Conservation (phyloP, 2,329 filamentous ascomycete species). For the Cladosporium oxysporum region DNA sequence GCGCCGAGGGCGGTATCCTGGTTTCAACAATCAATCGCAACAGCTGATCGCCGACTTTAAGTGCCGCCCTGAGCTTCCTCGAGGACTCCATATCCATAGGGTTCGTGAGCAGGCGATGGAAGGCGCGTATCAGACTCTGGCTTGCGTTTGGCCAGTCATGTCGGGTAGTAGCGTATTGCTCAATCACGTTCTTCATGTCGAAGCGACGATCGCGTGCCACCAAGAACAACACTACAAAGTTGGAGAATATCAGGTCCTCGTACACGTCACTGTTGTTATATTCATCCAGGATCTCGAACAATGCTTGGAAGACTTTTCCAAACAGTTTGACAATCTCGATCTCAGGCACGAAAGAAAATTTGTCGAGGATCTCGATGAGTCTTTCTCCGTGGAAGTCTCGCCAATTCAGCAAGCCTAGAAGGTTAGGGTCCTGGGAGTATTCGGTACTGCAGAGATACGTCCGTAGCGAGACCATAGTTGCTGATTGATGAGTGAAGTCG, state of each 20-base stretch:
- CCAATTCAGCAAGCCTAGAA: constrained; percentile 85
- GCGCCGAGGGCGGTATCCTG: constrained; percentile 62
- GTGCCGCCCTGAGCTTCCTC: constrained; percentile 81
- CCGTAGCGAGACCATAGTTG: constrained; percentile 69
- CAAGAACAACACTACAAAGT: constrained; percentile 82
- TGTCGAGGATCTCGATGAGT: constrained; percentile 72
- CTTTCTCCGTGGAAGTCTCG: constrained; percentile 59
- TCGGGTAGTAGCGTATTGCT: constrained; percentile 82
- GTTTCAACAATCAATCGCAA: constrained; percentile 94
- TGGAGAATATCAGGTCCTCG: constrained; percentile 89
- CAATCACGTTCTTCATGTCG: constrained; percentile 85
- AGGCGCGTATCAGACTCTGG: constrained; percentile 82
- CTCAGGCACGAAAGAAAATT: constrained; percentile 90
- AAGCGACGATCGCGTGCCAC: constrained; percentile 95
- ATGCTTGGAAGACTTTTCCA: constrained; percentile 81
- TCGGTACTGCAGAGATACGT: constrained; percentile 93
- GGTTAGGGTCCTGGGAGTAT: constrained; percentile 87
- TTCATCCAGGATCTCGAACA: constrained; percentile 90
- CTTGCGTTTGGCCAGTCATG: constrained; percentile 95
- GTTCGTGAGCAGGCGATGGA: constrained; percentile 77
- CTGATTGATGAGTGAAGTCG: constrained; percentile 73
- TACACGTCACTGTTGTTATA: constrained; percentile 89
- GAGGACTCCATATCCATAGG: constrained; percentile 81
- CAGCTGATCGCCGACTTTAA: constrained; percentile 92
- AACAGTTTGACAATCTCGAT: constrained; percentile 97